A percentile compares a stretch with the other conserved stretches of the same genome.
Conservation (phyloP, 257 asterid genomes). For the Solanum sejunctum region DNA sequence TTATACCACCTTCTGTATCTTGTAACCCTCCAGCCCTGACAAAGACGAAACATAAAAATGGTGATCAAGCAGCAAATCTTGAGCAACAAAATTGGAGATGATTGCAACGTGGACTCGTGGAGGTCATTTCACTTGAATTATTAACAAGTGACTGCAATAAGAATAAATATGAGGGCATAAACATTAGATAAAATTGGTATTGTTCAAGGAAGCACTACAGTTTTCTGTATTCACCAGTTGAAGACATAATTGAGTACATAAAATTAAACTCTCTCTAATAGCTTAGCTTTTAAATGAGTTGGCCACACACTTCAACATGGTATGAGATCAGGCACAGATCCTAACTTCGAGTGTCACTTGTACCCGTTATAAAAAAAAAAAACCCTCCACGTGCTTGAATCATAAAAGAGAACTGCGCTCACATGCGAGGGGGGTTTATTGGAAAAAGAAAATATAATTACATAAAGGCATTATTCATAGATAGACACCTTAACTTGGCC, state of each 20-base stretch:
- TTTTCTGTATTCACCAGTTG: not conserved
- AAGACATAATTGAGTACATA: not conserved
- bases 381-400: not conserved
- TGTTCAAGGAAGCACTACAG: not conserved
- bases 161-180: not conserved
- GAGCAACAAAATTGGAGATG: not conserved
- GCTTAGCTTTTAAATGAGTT: not conserved
- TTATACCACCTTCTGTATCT: constrained; percentile 80
- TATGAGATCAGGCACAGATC: rapidly evolving
- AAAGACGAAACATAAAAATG: not conserved
- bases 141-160: not conserved
- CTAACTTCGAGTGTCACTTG: not conserved
- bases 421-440: not conserved
- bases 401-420: not conserved
- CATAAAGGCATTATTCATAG: not conserved
- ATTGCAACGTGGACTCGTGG: not conserved
- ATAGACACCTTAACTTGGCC: not conserved
- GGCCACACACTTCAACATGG: not conserved
- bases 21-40: constrained; percentile 90
- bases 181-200: not conserved
- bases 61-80: not conserved
- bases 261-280: not conserved
- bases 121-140: not conserved
- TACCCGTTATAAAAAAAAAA: not conserved
- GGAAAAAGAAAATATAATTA: not conserved